Evolutionary conservation across 129 eudicot species (phyloP).

Genomic region (Lactuca saligna): DNA sequence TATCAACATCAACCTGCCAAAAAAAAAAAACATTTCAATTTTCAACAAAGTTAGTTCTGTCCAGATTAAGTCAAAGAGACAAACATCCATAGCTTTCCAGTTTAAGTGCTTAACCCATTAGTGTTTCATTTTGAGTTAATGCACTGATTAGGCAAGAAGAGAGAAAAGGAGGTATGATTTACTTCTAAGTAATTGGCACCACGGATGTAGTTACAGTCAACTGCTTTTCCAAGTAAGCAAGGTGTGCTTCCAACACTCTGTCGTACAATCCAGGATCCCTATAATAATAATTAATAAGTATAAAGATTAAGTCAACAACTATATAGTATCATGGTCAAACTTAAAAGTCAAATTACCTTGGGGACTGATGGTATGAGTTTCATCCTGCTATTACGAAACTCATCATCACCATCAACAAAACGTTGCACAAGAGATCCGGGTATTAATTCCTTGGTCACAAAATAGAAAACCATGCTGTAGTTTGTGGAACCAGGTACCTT

Average conservation of each 20-base stretch:
- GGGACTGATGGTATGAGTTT: constrained; percentile 98
- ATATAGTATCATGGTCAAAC: neutral
- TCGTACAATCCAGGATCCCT: constrained; percentile 99
- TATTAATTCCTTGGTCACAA: constrained; percentile 60
- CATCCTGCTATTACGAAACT: constrained; percentile 92
- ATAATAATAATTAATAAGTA: no score
- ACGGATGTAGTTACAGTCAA: constrained; percentile 95
- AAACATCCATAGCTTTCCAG: no score
- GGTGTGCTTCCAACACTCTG: constrained; percentile 99
- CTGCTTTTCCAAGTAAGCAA: constrained; percentile 90
- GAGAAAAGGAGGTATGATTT: constrained; percentile 14
- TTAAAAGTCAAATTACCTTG: constrained; percentile 54
- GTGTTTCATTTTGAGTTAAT: neutral
- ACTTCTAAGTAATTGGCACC: constrained; percentile 90
- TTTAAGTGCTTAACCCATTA: no score
- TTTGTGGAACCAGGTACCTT: constrained; percentile 97
- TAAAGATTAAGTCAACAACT: neutral
- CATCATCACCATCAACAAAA: constrained; percentile 98
- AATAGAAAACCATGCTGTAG: constrained; percentile 97
- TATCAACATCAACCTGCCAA: constrained; percentile 86
- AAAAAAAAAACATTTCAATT: neutral
- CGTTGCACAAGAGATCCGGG: constrained; percentile 90
- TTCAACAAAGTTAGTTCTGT: no score
- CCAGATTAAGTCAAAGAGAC: no score
- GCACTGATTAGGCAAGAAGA: neutral